A percentile compares a stretch with the other conserved stretches of the same genome.
phyloP scores from a whole-genome alignment of 805 yeast species.

The Lipomyces yamanashiensis region DNA sequence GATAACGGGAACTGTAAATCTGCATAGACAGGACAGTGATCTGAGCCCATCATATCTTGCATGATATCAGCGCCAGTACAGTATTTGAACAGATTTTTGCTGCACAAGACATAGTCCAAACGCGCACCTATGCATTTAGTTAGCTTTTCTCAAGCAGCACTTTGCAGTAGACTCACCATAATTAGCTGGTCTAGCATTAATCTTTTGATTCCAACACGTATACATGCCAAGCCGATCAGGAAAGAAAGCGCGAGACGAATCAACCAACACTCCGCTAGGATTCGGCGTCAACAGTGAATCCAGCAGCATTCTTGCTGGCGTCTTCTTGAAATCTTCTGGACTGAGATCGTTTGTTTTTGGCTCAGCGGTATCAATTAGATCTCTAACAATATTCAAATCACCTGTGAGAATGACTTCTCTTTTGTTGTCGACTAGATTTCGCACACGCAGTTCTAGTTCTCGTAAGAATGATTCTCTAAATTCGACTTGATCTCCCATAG shows the following conservation, averaged over 20 bases:
- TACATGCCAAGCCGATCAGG: conserved; percentile 69
- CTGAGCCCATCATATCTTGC: conserved; percentile 80
- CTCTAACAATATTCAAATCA: conserved; percentile 82
- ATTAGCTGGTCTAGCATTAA: conserved; percentile 76
- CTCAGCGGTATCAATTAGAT: conserved; percentile 83
- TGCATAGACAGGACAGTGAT: conserved; percentile 88
- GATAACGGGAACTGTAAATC: conserved; percentile 54
- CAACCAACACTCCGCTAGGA: conserved; percentile 28
- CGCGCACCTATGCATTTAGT: conserved; percentile 65
- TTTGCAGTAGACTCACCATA: conserved; percentile 40
- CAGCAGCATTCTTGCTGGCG: conserved; percentile 26
- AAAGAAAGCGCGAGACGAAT: conserved; percentile 53
- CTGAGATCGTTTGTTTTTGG: conserved; percentile 48
- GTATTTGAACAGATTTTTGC: conserved; percentile 48
- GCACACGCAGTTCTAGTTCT: conserved; percentile 64
- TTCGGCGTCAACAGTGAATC: conserved; percentile 30
- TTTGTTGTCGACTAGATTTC: conserved; percentile 58
- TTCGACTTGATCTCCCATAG: conserved; percentile 64
- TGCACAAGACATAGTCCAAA: conserved; percentile 71
- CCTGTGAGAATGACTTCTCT: conserved; percentile 83
- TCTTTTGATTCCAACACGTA: conserved; percentile 89
- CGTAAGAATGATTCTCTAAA: conserved; percentile 63
- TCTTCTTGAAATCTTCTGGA: conserved; percentile 31
- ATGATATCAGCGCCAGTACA: conserved; percentile 60
- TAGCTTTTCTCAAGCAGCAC: not conserved